Evolutionary conservation across 2,329 filamentous ascomycete species (phyloP), one percentile per base, ranked within the genome.

Genomic region (Epichloe uncinata): DNA sequence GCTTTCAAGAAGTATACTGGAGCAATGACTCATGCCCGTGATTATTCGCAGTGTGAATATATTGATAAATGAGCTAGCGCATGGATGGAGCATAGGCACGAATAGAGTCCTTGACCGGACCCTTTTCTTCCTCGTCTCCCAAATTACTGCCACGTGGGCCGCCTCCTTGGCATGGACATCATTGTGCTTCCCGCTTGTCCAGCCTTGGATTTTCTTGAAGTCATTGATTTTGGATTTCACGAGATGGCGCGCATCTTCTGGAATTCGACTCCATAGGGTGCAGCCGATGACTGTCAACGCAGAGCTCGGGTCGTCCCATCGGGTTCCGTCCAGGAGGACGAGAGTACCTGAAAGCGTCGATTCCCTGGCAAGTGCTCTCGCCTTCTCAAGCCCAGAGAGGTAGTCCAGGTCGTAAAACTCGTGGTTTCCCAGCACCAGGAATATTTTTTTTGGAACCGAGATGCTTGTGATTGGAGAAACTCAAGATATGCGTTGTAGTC

Each of bases 231-330:
- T 73, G 35, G 60, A 60, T 22, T 62, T 43, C 13, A 81, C 71
- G 3, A 69, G 56, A 0, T 60, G 60, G 11, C 56, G 61, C 5
- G 65, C 63, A 5, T 67, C 60, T 0, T 65, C 54, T 0, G 72
- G 65, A 5, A 82, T 68, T 0, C 61, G 54, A 2, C 76, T 78
- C 73, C 77, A 80, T 0, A 82, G 65, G 2, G 77, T 79, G 54
- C 75, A 80, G 5, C 78, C 78, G 2, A 82, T 60, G 3, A 82
- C 61, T 2, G 70, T 75, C n/a, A 79, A 48, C 20, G 58, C 58
- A 0, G 70, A 69, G 2, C 61, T 60, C 1, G 65, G 59, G 18
- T 73, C 69, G 18, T 65, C 60, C 54, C 66, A 70, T 6, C 67
- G 56, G 18, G 60, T 61, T 16, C 66, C 64, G 53, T 78, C 61